Evolutionary conservation across 768 basidiomycete species (phyloP).

Genomic region (Russula olivacea): DNA sequence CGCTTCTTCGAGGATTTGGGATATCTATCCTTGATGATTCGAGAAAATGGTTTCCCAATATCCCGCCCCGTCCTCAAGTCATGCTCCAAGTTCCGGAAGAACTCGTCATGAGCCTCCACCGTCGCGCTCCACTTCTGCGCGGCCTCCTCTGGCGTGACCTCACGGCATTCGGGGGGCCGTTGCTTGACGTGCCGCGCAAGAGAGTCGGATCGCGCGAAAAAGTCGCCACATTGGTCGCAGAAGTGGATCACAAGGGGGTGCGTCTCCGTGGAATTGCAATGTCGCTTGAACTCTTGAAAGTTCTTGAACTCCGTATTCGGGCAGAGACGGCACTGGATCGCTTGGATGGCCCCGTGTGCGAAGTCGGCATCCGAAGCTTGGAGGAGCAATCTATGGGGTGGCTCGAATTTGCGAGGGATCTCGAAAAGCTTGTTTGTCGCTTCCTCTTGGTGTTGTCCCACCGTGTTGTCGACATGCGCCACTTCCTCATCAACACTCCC

Average conservation of each 20-base stretch:
- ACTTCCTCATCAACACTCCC: not conserved
- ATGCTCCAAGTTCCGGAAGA: not conserved
- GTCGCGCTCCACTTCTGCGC: not conserved
- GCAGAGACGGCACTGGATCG: not conserved
- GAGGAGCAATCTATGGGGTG: not conserved
- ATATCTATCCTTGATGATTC: not conserved
- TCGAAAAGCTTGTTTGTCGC: not conserved
- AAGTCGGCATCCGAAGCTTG: not conserved
- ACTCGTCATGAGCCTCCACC: not conserved
- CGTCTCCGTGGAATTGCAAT: not conserved
- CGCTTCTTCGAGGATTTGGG: not conserved
- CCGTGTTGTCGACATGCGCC: not conserved
- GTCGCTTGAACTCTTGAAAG: not conserved
- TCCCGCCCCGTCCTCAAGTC: not conserved
- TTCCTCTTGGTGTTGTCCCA: not conserved
- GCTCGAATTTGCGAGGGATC: not conserved
- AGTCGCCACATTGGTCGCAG: constrained; percentile 8
- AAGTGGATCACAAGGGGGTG: not conserved
- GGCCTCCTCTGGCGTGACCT: not conserved
- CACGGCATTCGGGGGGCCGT: not conserved
- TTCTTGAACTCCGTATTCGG: not conserved
- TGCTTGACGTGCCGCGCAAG: too few species aligned
- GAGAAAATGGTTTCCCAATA: not conserved
- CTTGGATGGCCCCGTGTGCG: not conserved
- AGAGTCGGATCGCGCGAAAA: not conserved